Evolutionary conservation across 1,284 basidiomycete genomes (phyloP), one percentile per base, ranked within the genome.

Genomic region (Erythrobasidium hasegawianum): DNA sequence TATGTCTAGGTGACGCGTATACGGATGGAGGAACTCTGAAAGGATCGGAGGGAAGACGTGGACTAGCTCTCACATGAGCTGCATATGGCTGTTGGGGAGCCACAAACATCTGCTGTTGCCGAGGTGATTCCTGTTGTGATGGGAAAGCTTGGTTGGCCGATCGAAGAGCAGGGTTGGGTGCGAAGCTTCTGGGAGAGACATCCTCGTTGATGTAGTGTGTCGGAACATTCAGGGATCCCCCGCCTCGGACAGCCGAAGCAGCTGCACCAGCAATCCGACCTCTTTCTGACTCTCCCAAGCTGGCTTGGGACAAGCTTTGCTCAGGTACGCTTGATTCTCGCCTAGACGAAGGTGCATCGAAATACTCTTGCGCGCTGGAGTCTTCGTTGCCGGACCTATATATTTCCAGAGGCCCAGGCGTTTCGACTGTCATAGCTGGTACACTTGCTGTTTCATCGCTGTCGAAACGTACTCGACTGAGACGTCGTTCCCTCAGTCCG

Each of bases 401-500:
- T 27, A 60, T 39, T 9, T 60, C 45, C 26, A 60, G 59, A 38
- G 59, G 59, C 29, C 26, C 27, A 5, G 50, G 18, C 13, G 57
- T 33, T 4, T 49, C 59, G 22, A 52, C 11, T 7, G 11, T 18
- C 22, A 41, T 39, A 18, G 10, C n/a, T 20, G 40, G 26, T 53
- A 24, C 49, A 22, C 14, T 22, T 22, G 39, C 49, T 16, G 26
- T 38, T 9, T 62, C 50, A 38, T 62, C 59, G 16, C 50, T 26
- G 40, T 55, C 59, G 40, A 62, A 55, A 45, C 54, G 59, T 1
- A 55, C 59, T 43, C 59, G 27, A 18, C 52, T 55, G 7, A 62
- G 52, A 20, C 52, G 49, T 29, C 59, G 27, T 29, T 62, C 59
- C 4, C 50, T 29, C 16, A 62, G 20, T 10, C 59, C 59, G 16